Evolutionary conservation across 148 eudicot species (phyloP), one percentile per base, ranked within the genome.

Genomic region (Rhododendron ferrugineum): DNA sequence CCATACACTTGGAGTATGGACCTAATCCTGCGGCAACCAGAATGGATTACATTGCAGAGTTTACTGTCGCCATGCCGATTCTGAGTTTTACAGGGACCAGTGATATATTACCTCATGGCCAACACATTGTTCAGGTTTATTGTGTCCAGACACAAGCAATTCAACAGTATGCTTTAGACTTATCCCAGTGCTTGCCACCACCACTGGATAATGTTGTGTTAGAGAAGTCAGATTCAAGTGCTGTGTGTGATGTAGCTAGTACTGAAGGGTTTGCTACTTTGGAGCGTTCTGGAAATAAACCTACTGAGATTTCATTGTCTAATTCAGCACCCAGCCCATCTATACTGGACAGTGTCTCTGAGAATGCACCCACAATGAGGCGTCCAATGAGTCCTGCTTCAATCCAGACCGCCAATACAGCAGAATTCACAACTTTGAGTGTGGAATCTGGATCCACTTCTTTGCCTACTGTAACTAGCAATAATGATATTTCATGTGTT

Each of bases 141-240:
- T 97, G 99, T 90, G 98, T 97, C 83, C 99, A 97, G 87, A 95
- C 99, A 77, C 99, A 97, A 86, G 99, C 99, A 86, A 97, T 97
- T 89, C 99, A 97, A 85, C 98, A 97, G 91, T 97, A 97, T 91
- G 99, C 98, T 84, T 85, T 97, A 91, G 98, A 97, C 86, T 89
- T 94, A 64, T 93, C 94, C n/a, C 98, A 90, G 88, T 95, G 99
- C 88, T 87, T 97, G 88, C 99, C 98, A 50, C 95, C 98, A 20
- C 94, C 98, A 3, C 28, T 93, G 85, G 98, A 92, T 22, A 91
- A 88, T 87, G 81, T 83, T 32, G 86, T 89, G 54, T 73, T 88
- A 85, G 98, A 97, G 79, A 95, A 88, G 87, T 89, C 93, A 28
- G 93, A 94, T 81, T 92, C 98, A 56, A 86, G 85, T 85, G 83